Percentiles rank a stretch among this genome's conserved stretches.
These are phyloP conservation scores for Aureobasidium sp. DNA, from an alignment of 2,329 filamentous ascomycete genomes.

Conservation along the genomic window DNA sequence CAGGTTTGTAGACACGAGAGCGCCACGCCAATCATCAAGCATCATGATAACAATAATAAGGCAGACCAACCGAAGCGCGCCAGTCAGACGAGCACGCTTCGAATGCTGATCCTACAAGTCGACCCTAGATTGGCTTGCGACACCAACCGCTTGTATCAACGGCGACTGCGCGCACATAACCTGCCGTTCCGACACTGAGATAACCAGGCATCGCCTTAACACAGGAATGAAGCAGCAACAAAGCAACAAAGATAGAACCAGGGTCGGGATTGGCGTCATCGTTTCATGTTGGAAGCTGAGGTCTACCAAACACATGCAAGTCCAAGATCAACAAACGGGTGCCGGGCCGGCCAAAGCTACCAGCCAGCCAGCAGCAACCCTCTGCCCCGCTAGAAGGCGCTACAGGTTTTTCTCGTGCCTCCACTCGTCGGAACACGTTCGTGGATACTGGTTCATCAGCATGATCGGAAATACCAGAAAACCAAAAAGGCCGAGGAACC, in stretches of 20 bases:
- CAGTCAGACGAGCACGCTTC: slow-evolving; percentile 5
- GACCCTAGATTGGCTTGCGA: background rate
- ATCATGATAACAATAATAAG: background rate
- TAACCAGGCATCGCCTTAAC: background rate
- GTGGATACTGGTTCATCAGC: background rate
- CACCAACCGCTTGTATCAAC: background rate
- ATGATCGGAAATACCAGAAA: background rate
- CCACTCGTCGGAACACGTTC: background rate
- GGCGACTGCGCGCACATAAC: background rate
- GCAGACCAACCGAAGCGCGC: slow-evolving; percentile 8
- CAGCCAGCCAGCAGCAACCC: background rate
- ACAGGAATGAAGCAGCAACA: background rate
- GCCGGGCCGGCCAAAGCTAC: background rate
- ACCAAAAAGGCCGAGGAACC: background rate
- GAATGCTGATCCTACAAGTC: background rate
- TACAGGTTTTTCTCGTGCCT: background rate
- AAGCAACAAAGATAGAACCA: background rate
- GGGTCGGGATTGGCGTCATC: background rate
- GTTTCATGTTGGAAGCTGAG: slow-evolving; percentile 7
- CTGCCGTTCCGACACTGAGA: background rate
- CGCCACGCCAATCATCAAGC: slow-evolving; percentile 6
- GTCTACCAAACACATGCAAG: slow-evolving; percentile 3
- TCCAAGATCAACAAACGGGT: slow-evolving; percentile 8
- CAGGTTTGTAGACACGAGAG: slow-evolving; percentile 8
- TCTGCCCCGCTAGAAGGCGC: background rate